Evolutionary conservation across 371 early-diverging fungal species (phyloP).

Genomic region (Umbelopsis sp.): DNA sequence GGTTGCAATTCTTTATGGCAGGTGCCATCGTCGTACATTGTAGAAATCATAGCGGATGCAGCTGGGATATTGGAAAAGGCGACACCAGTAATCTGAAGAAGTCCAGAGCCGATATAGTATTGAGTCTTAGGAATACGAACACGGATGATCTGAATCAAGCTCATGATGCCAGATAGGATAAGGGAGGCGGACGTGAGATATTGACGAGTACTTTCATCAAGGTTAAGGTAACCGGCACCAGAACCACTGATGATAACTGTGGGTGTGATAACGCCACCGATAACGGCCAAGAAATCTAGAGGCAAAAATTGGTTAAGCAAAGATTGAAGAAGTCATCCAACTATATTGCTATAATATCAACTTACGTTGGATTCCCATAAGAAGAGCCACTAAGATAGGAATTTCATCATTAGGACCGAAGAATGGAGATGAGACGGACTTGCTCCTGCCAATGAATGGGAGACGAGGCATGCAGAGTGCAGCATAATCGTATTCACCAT

Average conservation of each 20-base stretch:
- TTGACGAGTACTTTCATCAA: constrained; percentile 45
- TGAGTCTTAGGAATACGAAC: constrained; percentile 48
- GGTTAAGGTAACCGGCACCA: constrained; percentile 49
- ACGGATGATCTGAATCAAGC: constrained; percentile 54
- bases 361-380: constrained; percentile 42
- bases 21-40: constrained; percentile 49
- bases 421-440: constrained; percentile 27
- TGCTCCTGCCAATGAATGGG: constrained; percentile 26
- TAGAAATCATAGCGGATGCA: constrained; percentile 35
- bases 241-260: constrained; percentile 51
- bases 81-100: constrained; percentile 43
- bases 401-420: constrained; percentile 38
- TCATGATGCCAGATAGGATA: constrained; percentile 46
- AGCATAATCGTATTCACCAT: constrained; percentile 40
- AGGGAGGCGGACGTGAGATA: constrained; percentile 58
- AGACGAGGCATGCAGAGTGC: constrained; percentile 40
- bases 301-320: neutral
- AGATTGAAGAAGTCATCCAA: neutral
- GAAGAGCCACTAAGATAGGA: constrained; percentile 32
- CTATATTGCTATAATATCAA: neutral
- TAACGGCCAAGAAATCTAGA: constrained; percentile 50
- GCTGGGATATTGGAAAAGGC: constrained; percentile 45
- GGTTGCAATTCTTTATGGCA: constrained; percentile 46
- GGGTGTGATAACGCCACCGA: constrained; percentile 56
- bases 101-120: constrained; percentile 53